These are phyloP conservation scores for Aureobasidium pullulans DNA, from an alignment of 2,329 filamentous ascomycete species.

Conservation along the genomic window DNA sequence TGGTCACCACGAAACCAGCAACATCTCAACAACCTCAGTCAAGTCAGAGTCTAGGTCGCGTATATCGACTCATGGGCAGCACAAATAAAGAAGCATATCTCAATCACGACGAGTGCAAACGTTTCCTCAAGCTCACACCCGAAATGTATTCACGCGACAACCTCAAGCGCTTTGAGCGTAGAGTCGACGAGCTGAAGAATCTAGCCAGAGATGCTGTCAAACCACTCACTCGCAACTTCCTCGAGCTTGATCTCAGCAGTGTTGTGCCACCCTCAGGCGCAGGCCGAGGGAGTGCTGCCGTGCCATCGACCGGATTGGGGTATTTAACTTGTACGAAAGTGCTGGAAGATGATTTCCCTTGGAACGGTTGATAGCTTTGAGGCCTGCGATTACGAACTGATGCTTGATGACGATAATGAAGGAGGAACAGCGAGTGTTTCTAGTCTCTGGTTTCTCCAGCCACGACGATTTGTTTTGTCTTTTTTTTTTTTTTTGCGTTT, in stretches of 20 bases:
- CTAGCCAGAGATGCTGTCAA: conserved; percentile 75
- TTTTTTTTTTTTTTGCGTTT: no score
- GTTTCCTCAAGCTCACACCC: conserved; percentile 75
- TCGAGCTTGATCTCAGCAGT: conserved; percentile 64
- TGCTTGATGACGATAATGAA: background rate
- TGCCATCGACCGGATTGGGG: conserved; percentile 29
- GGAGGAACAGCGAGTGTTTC: no score
- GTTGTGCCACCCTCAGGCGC: background rate
- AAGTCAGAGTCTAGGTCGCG: conserved; percentile 58
- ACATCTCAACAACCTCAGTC: conserved; percentile 30
- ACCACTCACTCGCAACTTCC: conserved; percentile 75
- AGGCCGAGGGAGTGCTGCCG: background rate
- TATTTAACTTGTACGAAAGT: conserved; percentile 58
- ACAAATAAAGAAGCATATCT: conserved; percentile 60
- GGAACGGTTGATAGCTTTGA: conserved; percentile 32
- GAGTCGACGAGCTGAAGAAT: conserved; percentile 81
- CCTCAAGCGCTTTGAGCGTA: conserved; percentile 73
- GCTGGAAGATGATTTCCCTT: conserved; percentile 54
- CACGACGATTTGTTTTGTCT: no score
- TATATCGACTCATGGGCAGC: conserved; percentile 68
- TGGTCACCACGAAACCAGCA: background rate
- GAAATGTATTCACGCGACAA: conserved; percentile 84
- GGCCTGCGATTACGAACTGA: background rate
- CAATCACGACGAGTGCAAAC: conserved; percentile 78
- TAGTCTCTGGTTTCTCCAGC: no score